These are phyloP conservation scores for Neurospora sp. DNA, from an alignment of 495 filamentous ascomycete genomes.

Conservation along the genomic window DNA sequence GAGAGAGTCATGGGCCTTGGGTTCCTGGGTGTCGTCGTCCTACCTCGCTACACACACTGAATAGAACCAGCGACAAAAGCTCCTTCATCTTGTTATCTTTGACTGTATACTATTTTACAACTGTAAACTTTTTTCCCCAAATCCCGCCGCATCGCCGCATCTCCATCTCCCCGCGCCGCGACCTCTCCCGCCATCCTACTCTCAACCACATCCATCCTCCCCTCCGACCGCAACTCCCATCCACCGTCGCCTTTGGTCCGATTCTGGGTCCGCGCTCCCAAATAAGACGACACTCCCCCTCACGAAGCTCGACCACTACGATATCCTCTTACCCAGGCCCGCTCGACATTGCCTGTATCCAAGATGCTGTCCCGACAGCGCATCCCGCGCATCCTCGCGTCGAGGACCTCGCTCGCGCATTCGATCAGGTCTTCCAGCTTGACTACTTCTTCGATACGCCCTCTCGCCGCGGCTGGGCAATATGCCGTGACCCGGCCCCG, in stretches of 20 bases:
- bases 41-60: background rate
- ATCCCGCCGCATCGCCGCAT: background rate
- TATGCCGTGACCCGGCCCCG: conserved; percentile 7
- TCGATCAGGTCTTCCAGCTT: conserved; percentile 7
- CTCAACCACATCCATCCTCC: background rate
- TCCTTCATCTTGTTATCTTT: background rate
- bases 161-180: background rate
- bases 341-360: background rate
- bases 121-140: background rate
- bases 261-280: background rate
- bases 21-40: background rate
- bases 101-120: background rate
- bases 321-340: background rate
- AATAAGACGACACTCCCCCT: background rate
- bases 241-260: background rate
- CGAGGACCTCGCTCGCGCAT: conserved; percentile 9
- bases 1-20: background rate
- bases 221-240: background rate
- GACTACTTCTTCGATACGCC: conserved; percentile 8
- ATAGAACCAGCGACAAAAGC: background rate
- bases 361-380: conserved; percentile 28
- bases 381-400: conserved; percentile 16
- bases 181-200: background rate
- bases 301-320: background rate
- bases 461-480: conserved; percentile 6